phyloP scores from a whole-genome alignment of 148 eudicot species.

The Chenopodium formosanum region DNA sequence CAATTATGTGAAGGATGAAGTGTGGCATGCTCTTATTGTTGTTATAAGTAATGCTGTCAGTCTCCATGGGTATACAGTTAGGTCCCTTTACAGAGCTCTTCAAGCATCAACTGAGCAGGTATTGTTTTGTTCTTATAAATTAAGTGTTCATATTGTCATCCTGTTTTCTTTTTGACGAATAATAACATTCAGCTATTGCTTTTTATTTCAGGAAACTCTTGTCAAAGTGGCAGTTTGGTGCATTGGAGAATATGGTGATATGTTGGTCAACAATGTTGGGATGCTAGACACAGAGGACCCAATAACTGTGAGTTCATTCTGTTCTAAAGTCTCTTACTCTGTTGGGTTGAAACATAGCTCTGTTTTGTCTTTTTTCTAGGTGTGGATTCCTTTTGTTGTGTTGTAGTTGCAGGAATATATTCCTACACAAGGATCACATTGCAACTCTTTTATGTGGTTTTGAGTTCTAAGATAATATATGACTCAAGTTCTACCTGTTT shows the following conservation, averaged over 20 bases:
- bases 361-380: neutral
- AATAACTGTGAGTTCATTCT: constrained; percentile 67
- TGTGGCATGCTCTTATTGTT: constrained; percentile 84
- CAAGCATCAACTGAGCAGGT: constrained; percentile 86
- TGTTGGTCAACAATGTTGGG: constrained; percentile 78
- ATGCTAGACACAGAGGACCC: constrained; percentile 91
- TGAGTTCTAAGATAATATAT: neutral
- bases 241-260: constrained; percentile 97
- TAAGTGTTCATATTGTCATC: constrained; percentile 12
- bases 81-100: constrained; percentile 68
- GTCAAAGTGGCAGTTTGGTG: constrained; percentile 96
- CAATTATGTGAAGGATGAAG: constrained; percentile 83
- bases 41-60: constrained; percentile 83
- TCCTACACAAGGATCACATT: neutral
- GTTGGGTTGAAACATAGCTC: neutral
- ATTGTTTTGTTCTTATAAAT: constrained; percentile 15
- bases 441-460: neutral
- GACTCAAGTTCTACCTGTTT: neutral
- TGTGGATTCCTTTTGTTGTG: neutral
- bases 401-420: neutral
- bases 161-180: constrained; percentile 14
- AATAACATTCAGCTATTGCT: constrained; percentile 7
- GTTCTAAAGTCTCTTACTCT: constrained; percentile 1
- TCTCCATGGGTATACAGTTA: constrained; percentile 82
- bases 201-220: constrained; percentile 72